Evolutionary conservation across 768 basidiomycete genomes (phyloP).

Genomic region (Hirschioporus abietinus): DNA sequence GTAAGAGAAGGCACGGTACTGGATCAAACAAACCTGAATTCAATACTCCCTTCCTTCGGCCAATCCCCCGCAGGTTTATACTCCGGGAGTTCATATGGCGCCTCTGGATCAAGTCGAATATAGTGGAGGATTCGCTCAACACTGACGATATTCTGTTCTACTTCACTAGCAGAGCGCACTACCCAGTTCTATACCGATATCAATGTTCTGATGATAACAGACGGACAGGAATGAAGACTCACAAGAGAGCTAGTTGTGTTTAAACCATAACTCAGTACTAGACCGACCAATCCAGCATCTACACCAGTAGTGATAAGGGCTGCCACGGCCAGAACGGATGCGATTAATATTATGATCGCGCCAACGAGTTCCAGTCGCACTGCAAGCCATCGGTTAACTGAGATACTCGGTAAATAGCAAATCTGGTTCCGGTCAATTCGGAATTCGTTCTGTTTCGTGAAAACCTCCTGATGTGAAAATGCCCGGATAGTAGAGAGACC

Average conservation of each 20-base stretch:
- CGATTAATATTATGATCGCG: slow-evolving; percentile 68
- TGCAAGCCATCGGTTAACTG: slow-evolving; percentile 81
- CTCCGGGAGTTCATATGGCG: slow-evolving; percentile 62
- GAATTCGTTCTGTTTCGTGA: slow-evolving; percentile 61
- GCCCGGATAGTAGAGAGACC: slow-evolving; percentile 83
- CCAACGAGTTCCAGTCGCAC: slow-evolving; percentile 83
- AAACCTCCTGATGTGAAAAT: slow-evolving; percentile 64
- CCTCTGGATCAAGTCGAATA: slow-evolving; percentile 66
- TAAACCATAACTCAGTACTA: slow-evolving; percentile 80
- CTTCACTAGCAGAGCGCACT: slow-evolving; percentile 77
- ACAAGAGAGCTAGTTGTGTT: slow-evolving; percentile 81
- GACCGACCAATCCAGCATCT: slow-evolving; percentile 83
- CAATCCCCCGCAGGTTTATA: slow-evolving; percentile 50
- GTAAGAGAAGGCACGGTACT: not conserved
- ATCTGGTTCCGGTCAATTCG: slow-evolving; percentile 85
- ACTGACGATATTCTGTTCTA: slow-evolving; percentile 87
- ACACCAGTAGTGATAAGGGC: slow-evolving; percentile 74
- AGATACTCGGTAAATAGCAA: slow-evolving; percentile 61
- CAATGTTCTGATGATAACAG: not conserved
- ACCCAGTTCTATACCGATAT: slow-evolving; percentile 60
- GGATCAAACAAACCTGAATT: slow-evolving; percentile 53
- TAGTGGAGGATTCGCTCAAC: slow-evolving; percentile 87
- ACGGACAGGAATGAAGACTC: slow-evolving; percentile 21
- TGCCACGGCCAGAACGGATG: slow-evolving; percentile 58
- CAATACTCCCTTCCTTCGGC: slow-evolving; percentile 70